phyloP scores from a whole-genome alignment of 495 filamentous ascomycete species.

The Oidiodendron maius region DNA sequence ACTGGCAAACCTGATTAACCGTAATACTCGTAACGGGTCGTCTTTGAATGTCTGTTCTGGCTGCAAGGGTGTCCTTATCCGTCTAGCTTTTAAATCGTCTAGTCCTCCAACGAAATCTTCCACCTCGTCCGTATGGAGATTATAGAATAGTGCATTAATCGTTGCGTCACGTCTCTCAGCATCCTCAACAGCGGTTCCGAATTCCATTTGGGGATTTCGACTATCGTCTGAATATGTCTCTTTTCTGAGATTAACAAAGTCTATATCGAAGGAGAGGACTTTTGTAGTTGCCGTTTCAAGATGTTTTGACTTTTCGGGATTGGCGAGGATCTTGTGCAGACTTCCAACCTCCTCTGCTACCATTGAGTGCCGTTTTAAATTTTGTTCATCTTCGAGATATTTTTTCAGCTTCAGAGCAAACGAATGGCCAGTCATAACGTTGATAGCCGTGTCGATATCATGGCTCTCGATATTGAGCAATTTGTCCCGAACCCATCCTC shows the following conservation, averaged over 20 bases:
- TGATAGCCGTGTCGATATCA: constrained; percentile 95
- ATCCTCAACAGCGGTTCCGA: constrained; percentile 87
- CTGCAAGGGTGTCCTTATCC: constrained; percentile 83
- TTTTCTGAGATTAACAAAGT: constrained; percentile 90
- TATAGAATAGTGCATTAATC: constrained; percentile 95
- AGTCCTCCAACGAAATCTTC: constrained; percentile 86
- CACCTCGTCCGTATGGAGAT: constrained; percentile 66
- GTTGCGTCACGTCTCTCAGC: constrained; percentile 87
- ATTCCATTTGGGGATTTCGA: constrained; percentile 87
- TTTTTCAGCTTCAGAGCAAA: constrained; percentile 62
- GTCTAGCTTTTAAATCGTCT: constrained; percentile 59
- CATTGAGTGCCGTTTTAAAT: constrained; percentile 37
- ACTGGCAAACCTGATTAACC: constrained; percentile 85
- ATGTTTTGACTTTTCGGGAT: constrained; percentile 97
- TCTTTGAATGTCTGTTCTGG: constrained; percentile 92
- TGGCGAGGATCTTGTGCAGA: constrained; percentile 74
- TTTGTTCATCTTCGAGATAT: constrained; percentile 43
- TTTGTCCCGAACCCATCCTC: constrained; percentile 99
- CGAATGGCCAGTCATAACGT: constrained; percentile 84
- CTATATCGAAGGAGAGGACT: constrained; percentile 83
- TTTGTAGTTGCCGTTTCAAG: constrained; percentile 85
- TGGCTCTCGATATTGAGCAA: constrained; percentile 73
- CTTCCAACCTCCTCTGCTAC: constrained; percentile 48
- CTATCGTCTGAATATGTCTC: constrained; percentile 84
- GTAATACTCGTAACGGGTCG: constrained; percentile 85